phyloP scores from a whole-genome alignment of 371 early-diverging fungal genomes.

The Apophysomyces sp. region DNA sequence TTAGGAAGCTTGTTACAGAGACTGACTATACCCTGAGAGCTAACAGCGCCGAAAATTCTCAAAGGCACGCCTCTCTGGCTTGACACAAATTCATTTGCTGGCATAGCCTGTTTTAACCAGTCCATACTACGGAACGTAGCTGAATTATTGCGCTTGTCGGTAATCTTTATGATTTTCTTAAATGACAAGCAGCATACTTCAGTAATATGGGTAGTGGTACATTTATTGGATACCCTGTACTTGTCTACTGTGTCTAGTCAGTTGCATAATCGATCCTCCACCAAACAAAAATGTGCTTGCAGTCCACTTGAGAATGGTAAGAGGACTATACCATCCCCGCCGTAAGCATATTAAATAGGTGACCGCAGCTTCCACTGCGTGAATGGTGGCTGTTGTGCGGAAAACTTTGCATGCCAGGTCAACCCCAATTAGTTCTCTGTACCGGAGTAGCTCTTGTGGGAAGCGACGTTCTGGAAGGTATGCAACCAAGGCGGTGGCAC shows the following conservation, averaged over 20 bases:
- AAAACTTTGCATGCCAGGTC: background rate
- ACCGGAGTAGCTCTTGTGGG: background rate
- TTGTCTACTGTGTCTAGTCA: slow-evolving; percentile 28
- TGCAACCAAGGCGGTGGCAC: background rate
- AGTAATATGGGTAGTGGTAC: no score
- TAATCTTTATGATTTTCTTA: no score
- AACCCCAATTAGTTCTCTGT: background rate
- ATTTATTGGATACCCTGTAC: slow-evolving; percentile 2
- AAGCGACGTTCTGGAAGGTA: background rate
- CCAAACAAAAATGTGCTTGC: slow-evolving; percentile 33
- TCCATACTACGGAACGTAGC: no score
- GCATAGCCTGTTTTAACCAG: no score
- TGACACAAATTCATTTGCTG: no score
- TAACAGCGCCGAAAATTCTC: no score
- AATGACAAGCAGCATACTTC: no score
- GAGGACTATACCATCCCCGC: slow-evolving; percentile 42
- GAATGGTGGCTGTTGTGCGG: slow-evolving; percentile 6
- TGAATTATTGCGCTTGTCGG: no score
- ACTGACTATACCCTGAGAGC: no score
- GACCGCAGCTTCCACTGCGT: slow-evolving; percentile 20
- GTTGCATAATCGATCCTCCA: slow-evolving; percentile 15
- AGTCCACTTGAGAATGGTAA: slow-evolving; percentile 38
- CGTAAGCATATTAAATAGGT: slow-evolving; percentile 28
- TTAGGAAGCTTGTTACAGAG: no score
- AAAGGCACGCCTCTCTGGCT: no score